Evolutionary conservation across 305 asterid species (phyloP), one percentile per base, ranked within the genome.

Genomic region (Nicotiana rustica): DNA sequence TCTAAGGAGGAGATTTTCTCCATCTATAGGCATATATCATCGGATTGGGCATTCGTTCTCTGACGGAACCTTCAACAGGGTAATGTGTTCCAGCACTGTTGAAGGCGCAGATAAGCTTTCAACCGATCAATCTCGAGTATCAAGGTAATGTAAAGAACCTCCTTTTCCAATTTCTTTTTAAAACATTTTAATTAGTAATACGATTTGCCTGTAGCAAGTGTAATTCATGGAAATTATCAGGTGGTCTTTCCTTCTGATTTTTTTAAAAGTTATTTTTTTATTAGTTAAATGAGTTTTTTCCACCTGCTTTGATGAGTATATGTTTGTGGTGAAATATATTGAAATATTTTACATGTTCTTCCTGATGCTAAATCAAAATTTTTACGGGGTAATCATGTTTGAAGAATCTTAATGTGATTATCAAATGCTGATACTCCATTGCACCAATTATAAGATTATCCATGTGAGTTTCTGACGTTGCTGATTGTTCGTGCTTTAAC

Each of bases 41-140:
- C 52, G 13, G 89, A 90, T 88, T 85, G 92, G 92, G 88, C 29
- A 83, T 86, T 88, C 81, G 82, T 90, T 86, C 66, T 83, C 89
- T 80, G 88, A 88, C 65, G 81, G 77, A 62, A 83, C 55, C 47
- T 82, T 81, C 77, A 87, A 81, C 61, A 87, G 90, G 79, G 76
- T 89, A 57, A 56, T 82, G 67, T 92, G 95, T 78, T 88, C 93
- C 84, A 88, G 90, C 92, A 66, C 90, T 35, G 79, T 85, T 84
- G 90, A 92, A 73, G 95, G 91, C 52, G 94, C 89, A 13, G 91
- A 88, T 80, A 91, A 83, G 81, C 87, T 86, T 83, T 87, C 91
- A 84, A 81, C 88, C 56, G 85, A 91, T 81, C 89, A 83, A 83
- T 84, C 91, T 75, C 89, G 87, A 89, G 85, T 61, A 25, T 85